phyloP scores from a whole-genome alignment of 2,329 filamentous ascomycete genomes.

The Diaporthe longicolla region DNA sequence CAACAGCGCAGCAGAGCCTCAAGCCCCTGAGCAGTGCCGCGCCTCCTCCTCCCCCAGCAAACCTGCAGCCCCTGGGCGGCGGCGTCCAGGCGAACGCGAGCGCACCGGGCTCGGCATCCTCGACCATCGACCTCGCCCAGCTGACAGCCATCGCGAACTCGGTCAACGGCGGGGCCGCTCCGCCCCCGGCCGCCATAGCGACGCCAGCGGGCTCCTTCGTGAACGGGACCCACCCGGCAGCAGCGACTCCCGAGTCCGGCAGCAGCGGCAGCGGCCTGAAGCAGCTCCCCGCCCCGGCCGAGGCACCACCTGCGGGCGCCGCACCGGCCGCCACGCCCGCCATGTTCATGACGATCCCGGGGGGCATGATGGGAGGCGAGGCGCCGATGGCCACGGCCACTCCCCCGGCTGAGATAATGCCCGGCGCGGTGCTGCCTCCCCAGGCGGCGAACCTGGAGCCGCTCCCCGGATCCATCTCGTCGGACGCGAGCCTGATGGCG shows the following conservation, averaged over 20 bases:
- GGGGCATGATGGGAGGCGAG: background rate
- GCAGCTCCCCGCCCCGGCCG: background rate
- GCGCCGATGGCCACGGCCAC: conserved; percentile 13
- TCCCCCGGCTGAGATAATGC: background rate
- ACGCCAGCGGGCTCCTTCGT: background rate
- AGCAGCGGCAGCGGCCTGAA: background rate
- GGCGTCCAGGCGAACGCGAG: conserved; percentile 22
- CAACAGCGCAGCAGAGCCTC: conserved; percentile 24
- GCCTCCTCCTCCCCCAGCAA: conserved; percentile 16
- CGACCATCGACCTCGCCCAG: conserved; percentile 18
- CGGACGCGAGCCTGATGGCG: conserved; percentile 31
- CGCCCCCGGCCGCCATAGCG: background rate
- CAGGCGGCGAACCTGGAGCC: conserved; percentile 31
- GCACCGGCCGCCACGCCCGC: background rate
- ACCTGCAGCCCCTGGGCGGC: conserved; percentile 6
- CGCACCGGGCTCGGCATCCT: background rate
- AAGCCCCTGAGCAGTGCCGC: conserved; percentile 3
- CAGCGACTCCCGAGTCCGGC: background rate
- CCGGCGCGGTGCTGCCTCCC: background rate
- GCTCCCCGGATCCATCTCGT: conserved; percentile 17
- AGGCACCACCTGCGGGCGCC: background rate
- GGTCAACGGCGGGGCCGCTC: background rate
- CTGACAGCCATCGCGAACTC: conserved; percentile 25
- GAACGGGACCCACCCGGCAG: background rate
- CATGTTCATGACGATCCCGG: conserved; percentile 29